phyloP scores from a whole-genome alignment of 306 rosid species.

The Alnus glutinosa region DNA sequence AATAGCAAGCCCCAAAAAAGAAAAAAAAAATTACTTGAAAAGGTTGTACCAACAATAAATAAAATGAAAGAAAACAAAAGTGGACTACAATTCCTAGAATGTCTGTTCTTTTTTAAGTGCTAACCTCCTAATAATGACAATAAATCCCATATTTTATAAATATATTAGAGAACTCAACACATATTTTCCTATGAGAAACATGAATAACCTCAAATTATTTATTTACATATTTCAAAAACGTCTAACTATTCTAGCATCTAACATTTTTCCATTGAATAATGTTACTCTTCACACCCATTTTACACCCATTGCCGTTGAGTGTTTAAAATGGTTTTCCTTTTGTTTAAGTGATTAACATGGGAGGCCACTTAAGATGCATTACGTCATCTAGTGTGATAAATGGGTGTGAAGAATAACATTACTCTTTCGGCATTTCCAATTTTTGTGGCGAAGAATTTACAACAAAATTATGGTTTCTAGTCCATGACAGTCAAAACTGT shows the following conservation, averaged over 20 bases:
- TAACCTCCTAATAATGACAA: too few species aligned
- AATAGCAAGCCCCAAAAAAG: conserved; percentile 8
- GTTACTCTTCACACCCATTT: too few species aligned
- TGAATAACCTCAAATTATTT: neutral
- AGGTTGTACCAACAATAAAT: neutral
- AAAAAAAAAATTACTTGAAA: conserved; percentile 9
- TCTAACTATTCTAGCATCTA: neutral
- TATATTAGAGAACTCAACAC: neutral
- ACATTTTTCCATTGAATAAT: neutral
- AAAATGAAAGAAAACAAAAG: neutral
- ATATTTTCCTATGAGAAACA: neutral
- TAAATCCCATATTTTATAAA: neutral
- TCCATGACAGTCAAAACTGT: neutral
- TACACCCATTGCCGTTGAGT: too few species aligned
- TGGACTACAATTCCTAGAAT: too few species aligned
- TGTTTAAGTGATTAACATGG: too few species aligned
- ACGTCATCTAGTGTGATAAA: too few species aligned
- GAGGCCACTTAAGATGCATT: too few species aligned
- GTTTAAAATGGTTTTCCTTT: too few species aligned
- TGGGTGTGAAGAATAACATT: too few species aligned
- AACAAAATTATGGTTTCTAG: neutral
- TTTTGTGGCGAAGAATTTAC: neutral
- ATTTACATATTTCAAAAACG: neutral
- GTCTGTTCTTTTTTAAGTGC: too few species aligned
- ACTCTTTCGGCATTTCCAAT: neutral